Evolutionary conservation across 2,329 filamentous ascomycete genomes (phyloP), one percentile per base, ranked within the genome.

Genomic region (Ophioceras dolichostomum): DNA sequence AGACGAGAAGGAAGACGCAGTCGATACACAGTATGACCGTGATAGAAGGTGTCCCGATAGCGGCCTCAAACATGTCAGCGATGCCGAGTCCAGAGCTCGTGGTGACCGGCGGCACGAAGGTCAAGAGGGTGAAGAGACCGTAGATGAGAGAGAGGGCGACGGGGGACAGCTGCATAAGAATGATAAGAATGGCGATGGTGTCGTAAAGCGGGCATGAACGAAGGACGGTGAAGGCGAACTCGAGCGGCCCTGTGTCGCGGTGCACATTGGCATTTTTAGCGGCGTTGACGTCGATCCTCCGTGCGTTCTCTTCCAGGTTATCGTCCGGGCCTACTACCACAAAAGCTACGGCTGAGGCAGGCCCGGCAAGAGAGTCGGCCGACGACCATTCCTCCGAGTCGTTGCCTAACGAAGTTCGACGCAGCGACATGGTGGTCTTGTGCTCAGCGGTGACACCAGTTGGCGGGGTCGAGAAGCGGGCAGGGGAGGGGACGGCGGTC

Each of bases 141-240:
- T 95, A 93, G 51, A 94, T 85, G 57, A 86, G 70, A 45, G 87
- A 89, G 51, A 95, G 72, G 41, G 89, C 79, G 51, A 89, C 79
- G 17, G 88, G 85, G 21, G 89, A 88, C 9, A 95, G 76, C 56
- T 94, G 88, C 60, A 95, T 83, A 47, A 96, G 75, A 50, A 95
- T 83, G 61, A 95, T 94, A 57, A 96, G 77, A 52, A 96, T 94
- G 55, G 89, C 87, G 61, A 95, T 85, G 43, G 89, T 94, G 63
- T 96, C 89, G 63, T 86, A 83, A 54, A 94, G 77, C 38, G 89
- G 89, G 51, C 88, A 89, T 37, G 87, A 86, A 51, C 78, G 79
- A 56, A 96, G 75, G 50, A 96, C 89, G 39, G 87, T 94, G 48
- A 84, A 74, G 45, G 83, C 81, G 46, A 93, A 68, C 49, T 83